A percentile compares a stretch with the other conserved stretches of the same genome.
phyloP scores from a whole-genome alignment of 1,284 basidiomycete genomes.

The Anthracocystis panici-leucophaei region DNA sequence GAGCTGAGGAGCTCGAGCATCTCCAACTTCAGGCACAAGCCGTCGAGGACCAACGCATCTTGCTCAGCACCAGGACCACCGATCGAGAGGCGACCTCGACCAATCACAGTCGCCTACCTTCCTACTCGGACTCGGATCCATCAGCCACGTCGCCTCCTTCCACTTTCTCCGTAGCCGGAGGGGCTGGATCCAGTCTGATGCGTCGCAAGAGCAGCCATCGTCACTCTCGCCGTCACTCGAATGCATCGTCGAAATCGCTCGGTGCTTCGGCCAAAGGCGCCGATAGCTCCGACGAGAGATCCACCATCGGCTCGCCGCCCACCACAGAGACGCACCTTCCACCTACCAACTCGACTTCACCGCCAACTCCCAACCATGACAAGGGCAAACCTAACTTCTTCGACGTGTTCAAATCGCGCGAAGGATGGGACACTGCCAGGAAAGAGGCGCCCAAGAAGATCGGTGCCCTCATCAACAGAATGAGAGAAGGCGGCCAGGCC shows the following conservation, averaged over 20 bases:
- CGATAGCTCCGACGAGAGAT: constrained; percentile 35
- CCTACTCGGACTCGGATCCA: constrained; percentile 24
- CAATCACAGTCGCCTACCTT: constrained; percentile 14
- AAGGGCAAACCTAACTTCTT: constrained; percentile 52
- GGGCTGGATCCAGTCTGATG: constrained; percentile 11
- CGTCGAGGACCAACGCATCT: constrained; percentile 62
- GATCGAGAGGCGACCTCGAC: constrained; percentile 18
- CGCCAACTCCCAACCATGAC: constrained; percentile 33
- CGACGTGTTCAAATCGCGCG: constrained; percentile 61
- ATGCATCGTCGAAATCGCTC: constrained; percentile 27
- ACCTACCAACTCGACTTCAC: constrained; percentile 12
- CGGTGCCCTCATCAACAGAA: constrained; percentile 62
- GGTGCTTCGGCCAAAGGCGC: constrained; percentile 18
- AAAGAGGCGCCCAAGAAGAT: constrained; percentile 67
- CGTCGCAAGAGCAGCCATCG: constrained; percentile 41
- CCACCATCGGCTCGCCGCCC: constrained; percentile 33
- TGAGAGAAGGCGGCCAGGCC: constrained; percentile 58
- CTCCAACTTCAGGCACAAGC: constrained; percentile 63
- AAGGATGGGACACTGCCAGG: constrained; percentile 63
- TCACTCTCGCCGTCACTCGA: constrained; percentile 35
- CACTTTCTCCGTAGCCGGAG: constrained; percentile 7
- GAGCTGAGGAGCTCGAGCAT: constrained; percentile 63
- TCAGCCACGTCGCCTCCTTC: constrained; percentile 21
- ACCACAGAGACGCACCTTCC: constrained; percentile 17
- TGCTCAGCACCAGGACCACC: constrained; percentile 47